Base-by-base conservation (phyloP, 2,329 filamentous ascomycete genomes). In the Sporothrix dimorphospora region DNA sequence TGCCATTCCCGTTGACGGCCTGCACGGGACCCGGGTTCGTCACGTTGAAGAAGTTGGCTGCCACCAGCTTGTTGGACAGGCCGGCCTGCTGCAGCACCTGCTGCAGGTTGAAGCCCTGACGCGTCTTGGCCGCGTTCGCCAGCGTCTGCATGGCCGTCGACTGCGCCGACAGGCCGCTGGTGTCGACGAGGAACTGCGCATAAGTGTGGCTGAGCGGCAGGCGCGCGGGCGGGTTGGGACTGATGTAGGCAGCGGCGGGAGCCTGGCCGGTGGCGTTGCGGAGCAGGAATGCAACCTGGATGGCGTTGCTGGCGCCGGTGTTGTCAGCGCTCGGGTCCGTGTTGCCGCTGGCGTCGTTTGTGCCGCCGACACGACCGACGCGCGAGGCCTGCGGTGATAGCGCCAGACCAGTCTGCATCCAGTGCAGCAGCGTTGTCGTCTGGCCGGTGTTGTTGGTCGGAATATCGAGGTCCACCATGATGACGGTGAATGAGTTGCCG, bases 401-500 rank as follows among this genome's bases (percentile, higher is more conserved):
- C 27, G 75, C 77, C 24, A 84, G 77, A n/a, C 78, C 80, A 1
- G 78, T 82, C 77, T 84, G 82, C 78, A 83, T 76, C 82, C 82
- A 84, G 78, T 83, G 81, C 53, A 84, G 79, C 27, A 83, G 76
- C 14, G 82, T 83, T 71, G 75, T 77, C 11, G 81, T 83, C 61
- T 76, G 67, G 59, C 79, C 72, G 78, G 80, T 8, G 51, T 38
- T 79, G 74, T 79, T 81, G 12, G 82, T 83, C 61, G 82, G 85
- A 79, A 82, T 87, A 75, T 85, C 85, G 6, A 86, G 79, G 72
- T 83, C 82, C 63, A 84, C 78, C 82, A 83, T 83, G 72, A 83
- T 70, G 42, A 83, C 77, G 16, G 81, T 80, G 74, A 81, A 84
- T 4, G 81, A 82, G 68, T 79, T 79, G 67, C 83, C 83, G 21